Evolutionary conservation across 352 stramenopile species (phyloP).

Genomic region (Pythium graminicola): DNA sequence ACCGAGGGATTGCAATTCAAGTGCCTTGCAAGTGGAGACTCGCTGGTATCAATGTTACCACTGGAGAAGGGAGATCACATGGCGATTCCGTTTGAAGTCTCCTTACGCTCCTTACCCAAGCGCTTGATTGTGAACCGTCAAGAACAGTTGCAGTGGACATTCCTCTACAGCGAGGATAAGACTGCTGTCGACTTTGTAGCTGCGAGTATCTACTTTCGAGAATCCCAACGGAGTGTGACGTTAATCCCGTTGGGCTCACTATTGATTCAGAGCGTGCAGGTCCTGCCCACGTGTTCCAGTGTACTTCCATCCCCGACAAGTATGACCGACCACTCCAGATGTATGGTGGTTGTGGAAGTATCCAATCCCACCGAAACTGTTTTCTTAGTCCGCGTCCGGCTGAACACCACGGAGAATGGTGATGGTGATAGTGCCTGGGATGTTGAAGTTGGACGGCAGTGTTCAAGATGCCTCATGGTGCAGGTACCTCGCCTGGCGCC

Average conservation of each 20-base stretch:
- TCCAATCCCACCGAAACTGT: conserved; percentile 66
- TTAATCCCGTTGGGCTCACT: conserved; percentile 51
- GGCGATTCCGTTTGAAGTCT: conserved; percentile 24
- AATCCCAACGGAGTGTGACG: conserved; percentile 41
- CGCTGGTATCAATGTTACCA: conserved; percentile 9
- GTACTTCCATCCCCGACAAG: neutral
- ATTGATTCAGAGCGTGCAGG: conserved; percentile 28
- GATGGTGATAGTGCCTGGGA: conserved; percentile 11
- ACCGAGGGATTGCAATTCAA: conserved; percentile 14
- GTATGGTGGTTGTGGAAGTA: conserved; percentile 43
- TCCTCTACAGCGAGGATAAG: conserved; percentile 39
- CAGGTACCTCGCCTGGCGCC: conserved; percentile 9
- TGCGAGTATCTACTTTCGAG: conserved; percentile 39
- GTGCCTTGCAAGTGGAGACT: neutral
- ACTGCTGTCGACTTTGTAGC: no score
- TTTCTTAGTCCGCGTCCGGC: conserved; percentile 41
- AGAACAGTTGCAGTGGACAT: conserved; percentile 47
- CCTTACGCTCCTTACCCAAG: neutral
- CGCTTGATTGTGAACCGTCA: neutral
- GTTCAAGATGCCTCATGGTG: conserved; percentile 14
- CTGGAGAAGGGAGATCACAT: conserved; percentile 16
- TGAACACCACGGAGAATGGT: neutral
- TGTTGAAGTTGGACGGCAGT: conserved; percentile 24
- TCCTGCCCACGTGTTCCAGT: conserved; percentile 24
- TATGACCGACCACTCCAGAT: conserved; percentile 37